Conservation (phyloP, 805 yeast species). For the Cyberlindnera xishuangbannaensis region DNA sequence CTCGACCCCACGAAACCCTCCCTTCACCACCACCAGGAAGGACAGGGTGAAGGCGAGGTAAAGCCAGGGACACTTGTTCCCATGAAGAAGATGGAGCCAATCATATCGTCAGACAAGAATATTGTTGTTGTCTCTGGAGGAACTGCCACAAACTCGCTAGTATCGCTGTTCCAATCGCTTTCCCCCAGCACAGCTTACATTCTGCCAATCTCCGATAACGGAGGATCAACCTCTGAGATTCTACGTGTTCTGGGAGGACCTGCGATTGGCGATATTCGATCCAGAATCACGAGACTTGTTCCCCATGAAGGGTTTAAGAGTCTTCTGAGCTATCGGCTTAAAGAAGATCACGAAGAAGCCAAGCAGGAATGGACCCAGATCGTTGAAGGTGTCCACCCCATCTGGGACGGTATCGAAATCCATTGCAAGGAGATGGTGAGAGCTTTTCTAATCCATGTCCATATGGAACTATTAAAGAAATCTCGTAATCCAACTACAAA, state of each 20-base stretch:
- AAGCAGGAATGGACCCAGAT: slow-evolving; percentile 67
- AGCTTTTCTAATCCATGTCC: slow-evolving; percentile 72
- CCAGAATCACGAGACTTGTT: slow-evolving; percentile 70
- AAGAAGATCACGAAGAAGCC: slow-evolving; percentile 45
- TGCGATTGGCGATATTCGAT: slow-evolving; percentile 88
- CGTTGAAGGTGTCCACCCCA: slow-evolving; percentile 69
- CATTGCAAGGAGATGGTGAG: slow-evolving; percentile 65
- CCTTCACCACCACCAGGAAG: no score
- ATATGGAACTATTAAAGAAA: slow-evolving; percentile 68
- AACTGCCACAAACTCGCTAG: slow-evolving; percentile 79
- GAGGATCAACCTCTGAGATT: slow-evolving; percentile 91
- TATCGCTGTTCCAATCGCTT: slow-evolving; percentile 46
- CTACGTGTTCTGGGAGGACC: slow-evolving; percentile 88
- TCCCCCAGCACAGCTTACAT: slow-evolving; percentile 51
- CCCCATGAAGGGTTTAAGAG: slow-evolving; percentile 40
- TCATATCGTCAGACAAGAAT: no score
- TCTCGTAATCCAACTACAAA: slow-evolving; percentile 48
- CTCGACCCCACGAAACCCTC: no score
- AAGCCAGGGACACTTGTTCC: no score
- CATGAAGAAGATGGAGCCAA: no score
- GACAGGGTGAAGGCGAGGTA: no score
- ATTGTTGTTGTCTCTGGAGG: slow-evolving; percentile 62
- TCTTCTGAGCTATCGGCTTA: slow-evolving; percentile 45
- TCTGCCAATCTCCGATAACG: slow-evolving; percentile 85
- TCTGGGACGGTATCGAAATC: slow-evolving; percentile 59